Base-by-base conservation (phyloP, 139 green algal genomes). In the Coccomyxa sp. region DNA sequence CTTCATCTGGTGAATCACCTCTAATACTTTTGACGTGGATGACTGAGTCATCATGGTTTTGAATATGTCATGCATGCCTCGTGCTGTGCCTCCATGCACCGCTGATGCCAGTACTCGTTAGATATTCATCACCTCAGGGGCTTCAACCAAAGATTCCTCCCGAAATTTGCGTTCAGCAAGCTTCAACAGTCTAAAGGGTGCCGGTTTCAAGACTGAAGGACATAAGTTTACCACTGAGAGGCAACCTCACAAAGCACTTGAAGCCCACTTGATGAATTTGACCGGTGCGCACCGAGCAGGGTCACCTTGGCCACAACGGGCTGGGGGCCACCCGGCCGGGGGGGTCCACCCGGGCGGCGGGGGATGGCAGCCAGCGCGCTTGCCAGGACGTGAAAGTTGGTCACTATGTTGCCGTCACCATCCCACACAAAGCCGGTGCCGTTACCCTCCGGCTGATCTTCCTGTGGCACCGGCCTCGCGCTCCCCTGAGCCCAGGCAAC, bases 391-490 rank as follows among this genome's bases (percentile, higher is more conserved):
- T 90, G 89, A 58, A 82, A 89, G 86, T 92, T 93, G 77, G 91
- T 97, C 23, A 97, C 90, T 13, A 97, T 79, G 83, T 97, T 88
- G 27, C 93, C 95, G 21, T 91, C 38, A 0, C 82, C 83, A 79
- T 97, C 92, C 91, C 90, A 96, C 0, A 98, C 82, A 63, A 98
- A 92, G 25, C 92, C 93, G 60, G 81, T 94, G 78, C 94, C 94
- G 74, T 97, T 97, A 80, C 94, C 94, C 82, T 95, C 91, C 45
- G 93, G 90, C 25, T 90, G 63, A 28, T 94, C 93, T 25, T 86
- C 84, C 13, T 58, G 67, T n/a, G 67, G 71, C 3, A 67, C 68
- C 18, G 28, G 67, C 17, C 80, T 16, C n/a, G 80, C 27, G 23
- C 23, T 77, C 14, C 71, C 27, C 25, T 31, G 71, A 25, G 58